Evolutionary conservation across 2,329 filamentous ascomycete species (phyloP).

Genomic region (Monascus ruber): DNA sequence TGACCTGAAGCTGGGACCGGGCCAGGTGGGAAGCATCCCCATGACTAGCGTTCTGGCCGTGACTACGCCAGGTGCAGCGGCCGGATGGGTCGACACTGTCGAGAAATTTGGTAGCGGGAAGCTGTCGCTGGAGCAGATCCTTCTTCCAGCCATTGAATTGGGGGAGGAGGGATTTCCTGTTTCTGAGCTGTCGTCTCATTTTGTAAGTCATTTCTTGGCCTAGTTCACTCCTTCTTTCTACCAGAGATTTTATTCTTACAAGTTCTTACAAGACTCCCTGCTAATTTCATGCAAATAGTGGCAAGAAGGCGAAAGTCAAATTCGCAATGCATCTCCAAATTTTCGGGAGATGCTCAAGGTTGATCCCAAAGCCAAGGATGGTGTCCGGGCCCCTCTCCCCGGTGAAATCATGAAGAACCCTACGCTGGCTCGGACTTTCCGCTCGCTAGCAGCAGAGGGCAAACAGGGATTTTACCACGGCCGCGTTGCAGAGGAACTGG

Average conservation of each 20-base stretch:
- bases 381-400: conserved; percentile 60
- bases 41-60: conserved; percentile 66
- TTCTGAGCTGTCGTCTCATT: conserved; percentile 60
- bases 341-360: conserved; percentile 76
- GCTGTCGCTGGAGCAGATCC: conserved; percentile 61
- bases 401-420: conserved; percentile 88
- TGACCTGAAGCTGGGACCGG: conserved; percentile 55
- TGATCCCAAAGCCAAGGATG: conserved; percentile 55
- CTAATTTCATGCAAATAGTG: conserved; percentile 45
- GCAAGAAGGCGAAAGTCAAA: conserved; percentile 49
- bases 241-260: too few species aligned
- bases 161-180: conserved; percentile 86
- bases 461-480: conserved; percentile 90
- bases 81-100: conserved; percentile 84
- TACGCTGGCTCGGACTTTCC: conserved; percentile 69
- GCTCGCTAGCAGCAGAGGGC: conserved; percentile 63
- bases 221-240: background rate
- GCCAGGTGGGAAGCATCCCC: conserved; percentile 52
- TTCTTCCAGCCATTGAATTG: conserved; percentile 71
- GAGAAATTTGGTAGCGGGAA: conserved; percentile 84
- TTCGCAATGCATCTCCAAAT: conserved; percentile 72
- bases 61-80: conserved; percentile 80
- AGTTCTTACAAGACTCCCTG: background rate
- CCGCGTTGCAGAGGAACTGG: conserved; percentile 65
- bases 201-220: conserved; percentile 36